These are phyloP conservation scores for Tetracladium setigerum DNA, from an alignment of 495 filamentous ascomycete genomes.

Conservation along the genomic window DNA sequence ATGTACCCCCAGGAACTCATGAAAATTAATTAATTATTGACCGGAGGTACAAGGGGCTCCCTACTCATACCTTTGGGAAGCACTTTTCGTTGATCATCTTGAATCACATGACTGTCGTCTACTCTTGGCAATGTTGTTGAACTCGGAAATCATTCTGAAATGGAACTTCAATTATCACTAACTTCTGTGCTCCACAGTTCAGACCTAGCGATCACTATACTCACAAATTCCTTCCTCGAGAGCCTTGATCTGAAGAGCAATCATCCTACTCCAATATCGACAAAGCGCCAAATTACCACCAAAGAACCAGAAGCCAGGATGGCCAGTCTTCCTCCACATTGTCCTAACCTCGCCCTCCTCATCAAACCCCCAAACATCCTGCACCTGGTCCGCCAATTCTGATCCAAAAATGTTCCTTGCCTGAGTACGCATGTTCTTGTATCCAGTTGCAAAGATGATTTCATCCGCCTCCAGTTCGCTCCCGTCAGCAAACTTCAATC, in stretches of 20 bases:
- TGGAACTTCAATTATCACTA: too few species aligned
- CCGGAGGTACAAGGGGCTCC: too few species aligned
- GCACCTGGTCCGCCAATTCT: slow-evolving; percentile 53
- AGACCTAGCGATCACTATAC: too few species aligned
- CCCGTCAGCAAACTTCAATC: slow-evolving; percentile 60
- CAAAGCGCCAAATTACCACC: slow-evolving; percentile 70
- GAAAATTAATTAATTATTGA: too few species aligned
- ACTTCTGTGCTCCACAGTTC: too few species aligned
- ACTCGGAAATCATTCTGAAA: too few species aligned
- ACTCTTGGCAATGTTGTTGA: too few species aligned
- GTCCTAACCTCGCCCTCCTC: slow-evolving; percentile 60
- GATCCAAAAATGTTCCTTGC: slow-evolving; percentile 62
- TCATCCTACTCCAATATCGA: slow-evolving; percentile 60
- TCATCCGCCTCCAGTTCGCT: slow-evolving; percentile 63
- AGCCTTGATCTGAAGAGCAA: slow-evolving; percentile 73
- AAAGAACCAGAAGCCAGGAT: slow-evolving; percentile 76
- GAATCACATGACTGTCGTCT: too few species aligned
- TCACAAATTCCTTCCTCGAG: slow-evolving; percentile 42
- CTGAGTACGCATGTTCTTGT: slow-evolving; percentile 65
- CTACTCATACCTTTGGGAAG: too few species aligned
- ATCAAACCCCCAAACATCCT: slow-evolving; percentile 71
- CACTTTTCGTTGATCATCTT: too few species aligned
- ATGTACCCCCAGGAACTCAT: too few species aligned
- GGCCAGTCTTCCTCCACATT: slow-evolving; percentile 64
- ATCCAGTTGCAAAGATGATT: slow-evolving; percentile 77